A percentile compares a stretch with the other conserved stretches of the same genome.
Evolutionary conservation across 2,329 filamentous ascomycete genomes (phyloP).

Genomic region (Epichloe elymi): DNA sequence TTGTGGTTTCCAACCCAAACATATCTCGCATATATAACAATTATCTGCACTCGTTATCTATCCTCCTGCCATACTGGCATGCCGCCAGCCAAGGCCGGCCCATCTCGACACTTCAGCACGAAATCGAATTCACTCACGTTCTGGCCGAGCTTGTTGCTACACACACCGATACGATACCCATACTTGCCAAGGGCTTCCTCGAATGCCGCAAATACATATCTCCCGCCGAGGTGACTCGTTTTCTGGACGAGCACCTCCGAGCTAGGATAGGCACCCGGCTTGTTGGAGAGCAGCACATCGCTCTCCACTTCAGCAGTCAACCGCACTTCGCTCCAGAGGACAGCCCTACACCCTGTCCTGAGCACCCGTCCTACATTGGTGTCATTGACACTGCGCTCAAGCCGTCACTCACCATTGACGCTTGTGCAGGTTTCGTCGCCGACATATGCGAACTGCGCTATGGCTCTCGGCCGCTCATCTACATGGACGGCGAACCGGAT

Average conservation of each 20-base stretch:
- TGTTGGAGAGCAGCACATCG: slow-evolving; percentile 93
- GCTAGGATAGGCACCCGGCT: slow-evolving; percentile 88
- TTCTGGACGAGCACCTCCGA: slow-evolving; percentile 85
- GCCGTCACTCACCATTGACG: slow-evolving; percentile 68
- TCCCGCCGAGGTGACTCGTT: slow-evolving; percentile 69
- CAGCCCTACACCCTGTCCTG: slow-evolving; percentile 36
- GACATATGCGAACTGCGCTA: slow-evolving; percentile 97
- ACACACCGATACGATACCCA: slow-evolving; percentile 87
- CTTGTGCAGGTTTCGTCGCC: slow-evolving; percentile 79
- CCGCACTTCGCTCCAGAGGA: slow-evolving; percentile 51
- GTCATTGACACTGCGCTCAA: slow-evolving; percentile 86
- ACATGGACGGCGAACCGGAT: slow-evolving; percentile 72
- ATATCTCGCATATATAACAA: slow-evolving; percentile 92
- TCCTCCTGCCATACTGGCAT: slow-evolving; percentile 64
- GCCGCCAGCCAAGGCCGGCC: slow-evolving; percentile 30
- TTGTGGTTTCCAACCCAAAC: slow-evolving; percentile 95
- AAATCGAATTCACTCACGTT: slow-evolving; percentile 81
- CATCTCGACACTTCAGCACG: slow-evolving; percentile 59
- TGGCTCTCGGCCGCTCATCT: slow-evolving; percentile 67
- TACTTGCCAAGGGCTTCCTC: slow-evolving; percentile 80
- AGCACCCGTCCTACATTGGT: slow-evolving; percentile 64
- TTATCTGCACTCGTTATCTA: slow-evolving; percentile 86
- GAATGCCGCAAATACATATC: slow-evolving; percentile 87
- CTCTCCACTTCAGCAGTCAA: slow-evolving; percentile 60
- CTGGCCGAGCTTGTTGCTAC: slow-evolving; percentile 93